phyloP scores from a whole-genome alignment of 1,284 basidiomycete genomes.

The Neonothopanus nambi region DNA sequence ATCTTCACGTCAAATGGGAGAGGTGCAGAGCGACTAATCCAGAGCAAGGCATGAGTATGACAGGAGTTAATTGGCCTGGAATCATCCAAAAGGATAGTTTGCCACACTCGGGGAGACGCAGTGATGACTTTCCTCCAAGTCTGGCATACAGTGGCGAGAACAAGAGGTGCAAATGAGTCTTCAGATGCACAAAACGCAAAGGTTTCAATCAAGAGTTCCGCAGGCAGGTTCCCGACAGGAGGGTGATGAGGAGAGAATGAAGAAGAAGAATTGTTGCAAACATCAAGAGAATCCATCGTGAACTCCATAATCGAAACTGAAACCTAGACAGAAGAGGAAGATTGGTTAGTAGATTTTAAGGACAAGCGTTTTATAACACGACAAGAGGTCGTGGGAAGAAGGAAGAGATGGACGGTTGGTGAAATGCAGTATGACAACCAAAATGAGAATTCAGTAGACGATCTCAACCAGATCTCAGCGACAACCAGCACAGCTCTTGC shows the following conservation, averaged over 20 bases:
- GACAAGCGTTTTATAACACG: no score
- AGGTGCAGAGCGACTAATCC: conserved; percentile 51
- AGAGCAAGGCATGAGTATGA: conserved; percentile 49
- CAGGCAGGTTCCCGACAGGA: conserved; percentile 32
- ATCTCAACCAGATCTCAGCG: background rate
- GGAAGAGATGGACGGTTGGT: background rate
- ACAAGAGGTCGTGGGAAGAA: background rate
- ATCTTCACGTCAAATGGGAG: conserved; percentile 57
- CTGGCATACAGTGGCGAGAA: conserved; percentile 51
- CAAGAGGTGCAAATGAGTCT: conserved; percentile 46
- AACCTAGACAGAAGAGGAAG: background rate
- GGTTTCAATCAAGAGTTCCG: conserved; percentile 64
- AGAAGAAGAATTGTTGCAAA: conserved; percentile 7
- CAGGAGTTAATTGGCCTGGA: conserved; percentile 35
- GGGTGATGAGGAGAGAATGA: background rate
- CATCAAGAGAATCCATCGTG: conserved; percentile 3
- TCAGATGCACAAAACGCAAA: conserved; percentile 48
- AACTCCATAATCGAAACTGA: conserved; percentile 9
- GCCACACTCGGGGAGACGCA: conserved; percentile 60
- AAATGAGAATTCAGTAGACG: conserved; percentile 1
- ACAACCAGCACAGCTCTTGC: background rate
- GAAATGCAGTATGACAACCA: background rate
- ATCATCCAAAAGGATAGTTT: conserved; percentile 51
- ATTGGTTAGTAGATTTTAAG: background rate
- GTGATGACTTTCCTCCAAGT: conserved; percentile 54